These are phyloP conservation scores for Beauveria brongniartii DNA, from an alignment of 2,329 filamentous ascomycete genomes.

Conservation along the genomic window DNA sequence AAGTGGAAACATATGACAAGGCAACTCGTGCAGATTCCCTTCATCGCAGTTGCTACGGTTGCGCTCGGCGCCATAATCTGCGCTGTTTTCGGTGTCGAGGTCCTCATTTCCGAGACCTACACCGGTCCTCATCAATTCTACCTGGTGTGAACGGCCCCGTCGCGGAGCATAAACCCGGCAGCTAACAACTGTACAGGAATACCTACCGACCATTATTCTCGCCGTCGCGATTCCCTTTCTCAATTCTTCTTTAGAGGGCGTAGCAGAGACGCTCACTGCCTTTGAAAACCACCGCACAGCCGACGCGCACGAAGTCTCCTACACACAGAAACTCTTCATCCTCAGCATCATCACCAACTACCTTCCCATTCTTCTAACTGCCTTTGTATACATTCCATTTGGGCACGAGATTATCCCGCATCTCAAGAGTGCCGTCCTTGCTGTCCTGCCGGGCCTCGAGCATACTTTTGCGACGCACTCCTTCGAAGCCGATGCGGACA, in stretches of 20 bases:
- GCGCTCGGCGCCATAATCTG: constrained; percentile 60
- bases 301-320: constrained; percentile 58
- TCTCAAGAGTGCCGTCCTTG: constrained; percentile 51
- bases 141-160: constrained; percentile 37
- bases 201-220: constrained; percentile 63
- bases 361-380: constrained; percentile 65
- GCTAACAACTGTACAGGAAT: constrained; percentile 41
- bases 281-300: constrained; percentile 71
- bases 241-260: constrained; percentile 50
- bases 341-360: constrained; percentile 78
- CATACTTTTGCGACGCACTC: constrained; percentile 42
- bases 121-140: constrained; percentile 59
- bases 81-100: constrained; percentile 63
- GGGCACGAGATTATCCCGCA: constrained; percentile 59
- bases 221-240: constrained; percentile 60
- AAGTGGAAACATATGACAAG: constrained; percentile 55
- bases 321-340: constrained; percentile 67
- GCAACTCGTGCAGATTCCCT: constrained; percentile 62
- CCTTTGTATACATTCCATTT: constrained; percentile 73
- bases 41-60: constrained; percentile 50
- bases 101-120: constrained; percentile 69
- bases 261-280: constrained; percentile 56
- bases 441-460: constrained; percentile 35
- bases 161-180: neutral
- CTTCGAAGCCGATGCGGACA: constrained; percentile 58